Percentiles rank a stretch among this genome's conserved stretches.
Conservation (phyloP, 495 filamentous ascomycete species). For the Aspergillus indologenus region DNA sequence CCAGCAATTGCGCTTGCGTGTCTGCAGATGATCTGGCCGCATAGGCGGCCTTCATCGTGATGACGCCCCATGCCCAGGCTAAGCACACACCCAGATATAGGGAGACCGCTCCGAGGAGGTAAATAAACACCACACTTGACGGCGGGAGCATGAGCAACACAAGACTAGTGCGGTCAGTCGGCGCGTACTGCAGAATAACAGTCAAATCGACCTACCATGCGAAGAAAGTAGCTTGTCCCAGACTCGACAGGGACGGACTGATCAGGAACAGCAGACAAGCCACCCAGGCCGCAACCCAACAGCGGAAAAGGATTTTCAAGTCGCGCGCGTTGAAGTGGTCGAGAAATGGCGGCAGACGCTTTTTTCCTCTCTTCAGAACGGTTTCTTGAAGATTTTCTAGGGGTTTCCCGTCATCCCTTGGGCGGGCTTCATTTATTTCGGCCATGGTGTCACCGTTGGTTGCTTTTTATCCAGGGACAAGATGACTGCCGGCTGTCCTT, state of each 20-base stretch:
- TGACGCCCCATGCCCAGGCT: slow-evolving; percentile 44
- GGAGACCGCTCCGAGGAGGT: slow-evolving; percentile 32
- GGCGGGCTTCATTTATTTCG: neutral
- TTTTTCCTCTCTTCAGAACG: neutral
- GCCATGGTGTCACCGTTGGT: neutral
- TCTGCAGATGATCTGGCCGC: slow-evolving; percentile 38
- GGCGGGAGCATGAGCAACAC: slow-evolving; percentile 39
- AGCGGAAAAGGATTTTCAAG: slow-evolving; percentile 44
- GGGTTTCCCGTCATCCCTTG: neutral
- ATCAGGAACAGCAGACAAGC: slow-evolving; percentile 43
- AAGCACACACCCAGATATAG: slow-evolving; percentile 36
- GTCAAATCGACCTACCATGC: slow-evolving; percentile 13
- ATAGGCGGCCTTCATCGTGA: slow-evolving; percentile 39
- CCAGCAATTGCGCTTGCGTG: slow-evolving; percentile 30
- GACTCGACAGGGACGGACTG: slow-evolving; percentile 23
- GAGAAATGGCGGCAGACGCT: slow-evolving; percentile 32
- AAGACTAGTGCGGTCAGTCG: slow-evolving; percentile 20
- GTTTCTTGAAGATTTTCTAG: neutral
- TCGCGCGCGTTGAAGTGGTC: slow-evolving; percentile 47
- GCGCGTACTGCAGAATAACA: neutral
- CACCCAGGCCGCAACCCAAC: slow-evolving; percentile 42
- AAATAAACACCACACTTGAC: slow-evolving; percentile 37
- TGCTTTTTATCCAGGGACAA: neutral
- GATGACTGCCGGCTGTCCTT: neutral
- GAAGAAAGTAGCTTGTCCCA: slow-evolving; percentile 29